A percentile compares a stretch with the other conserved stretches of the same genome.
Conservation (phyloP, 106 monocot species). For the Dioscorea zingiberensis region DNA sequence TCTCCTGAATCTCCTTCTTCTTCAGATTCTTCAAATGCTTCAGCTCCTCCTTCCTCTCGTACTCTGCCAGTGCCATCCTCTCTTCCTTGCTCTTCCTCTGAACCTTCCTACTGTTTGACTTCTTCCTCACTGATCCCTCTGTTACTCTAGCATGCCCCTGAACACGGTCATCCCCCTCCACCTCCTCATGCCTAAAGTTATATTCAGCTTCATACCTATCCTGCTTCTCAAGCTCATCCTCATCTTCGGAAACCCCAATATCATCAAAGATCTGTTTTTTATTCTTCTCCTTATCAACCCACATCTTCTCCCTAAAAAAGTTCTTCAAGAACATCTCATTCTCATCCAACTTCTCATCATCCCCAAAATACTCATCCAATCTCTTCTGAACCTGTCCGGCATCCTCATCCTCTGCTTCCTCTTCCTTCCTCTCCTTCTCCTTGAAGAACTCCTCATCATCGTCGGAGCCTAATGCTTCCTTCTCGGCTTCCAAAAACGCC, state of each 20-base stretch:
- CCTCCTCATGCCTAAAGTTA: conserved; percentile 91
- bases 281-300: conserved; percentile 43
- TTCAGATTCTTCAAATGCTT: conserved; percentile 94
- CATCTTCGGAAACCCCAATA: conserved; percentile 61
- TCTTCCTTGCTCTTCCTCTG: conserved; percentile 96
- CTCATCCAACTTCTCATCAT: conserved; percentile 51
- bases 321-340: conserved; percentile 76
- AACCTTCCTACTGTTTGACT: conserved; percentile 57
- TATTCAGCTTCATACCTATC: conserved; percentile 74
- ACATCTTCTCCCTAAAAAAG: conserved; percentile 53
- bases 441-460: conserved; percentile 49
- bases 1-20: conserved; percentile 97
- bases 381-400: conserved; percentile 32
- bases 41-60: conserved; percentile 81
- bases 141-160: conserved; percentile 61
- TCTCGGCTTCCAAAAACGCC: conserved; percentile 73
- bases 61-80: conserved; percentile 75
- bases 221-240: conserved; percentile 81
- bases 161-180: conserved; percentile 51
- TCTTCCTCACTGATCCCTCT: conserved; percentile 93
- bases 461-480: conserved; percentile 23
- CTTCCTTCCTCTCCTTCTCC: conserved; percentile 33
- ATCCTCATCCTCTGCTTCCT: conserved; percentile 25
- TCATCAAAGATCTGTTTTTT: conserved; percentile 19
- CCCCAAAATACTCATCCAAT: conserved; percentile 59